Conservation (phyloP, 495 filamentous ascomycete species). For the Clohesyomyces aquaticus region DNA sequence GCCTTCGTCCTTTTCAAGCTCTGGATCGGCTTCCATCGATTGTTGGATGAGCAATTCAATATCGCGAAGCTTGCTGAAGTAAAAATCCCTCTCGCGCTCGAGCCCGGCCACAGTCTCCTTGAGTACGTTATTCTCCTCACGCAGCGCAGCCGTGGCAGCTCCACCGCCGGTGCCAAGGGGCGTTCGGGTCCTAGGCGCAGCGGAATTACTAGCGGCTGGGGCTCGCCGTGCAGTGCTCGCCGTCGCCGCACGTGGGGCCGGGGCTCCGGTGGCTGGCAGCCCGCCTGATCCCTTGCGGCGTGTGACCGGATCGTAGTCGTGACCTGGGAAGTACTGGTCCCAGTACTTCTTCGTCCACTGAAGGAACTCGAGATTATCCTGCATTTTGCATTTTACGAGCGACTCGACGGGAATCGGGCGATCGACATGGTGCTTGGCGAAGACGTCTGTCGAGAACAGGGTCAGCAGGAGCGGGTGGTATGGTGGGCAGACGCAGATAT, state of each 20-base stretch:
- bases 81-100: constrained; percentile 85
- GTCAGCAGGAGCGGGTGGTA: constrained; percentile 5
- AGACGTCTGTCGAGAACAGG: constrained; percentile 61
- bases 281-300: constrained; percentile 80
- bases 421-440: constrained; percentile 82
- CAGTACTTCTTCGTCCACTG: constrained; percentile 96
- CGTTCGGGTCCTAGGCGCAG: constrained; percentile 45
- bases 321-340: constrained; percentile 97
- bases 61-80: constrained; percentile 96
- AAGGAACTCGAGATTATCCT: constrained; percentile 98
- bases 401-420: constrained; percentile 83
- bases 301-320: constrained; percentile 88
- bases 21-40: constrained; percentile 85
- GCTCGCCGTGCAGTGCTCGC: constrained; percentile 64
- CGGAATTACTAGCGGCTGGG: constrained; percentile 65
- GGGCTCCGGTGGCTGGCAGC: constrained; percentile 54
- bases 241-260: constrained; percentile 50
- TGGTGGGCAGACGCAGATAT: not conserved
- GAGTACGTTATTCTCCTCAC: constrained; percentile 78
- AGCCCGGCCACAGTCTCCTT: constrained; percentile 53
- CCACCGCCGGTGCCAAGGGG: constrained; percentile 53
- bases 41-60: constrained; percentile 93
- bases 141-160: constrained; percentile 65
- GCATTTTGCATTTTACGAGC: constrained; percentile 98
- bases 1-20: constrained; percentile 89